A percentile compares a stretch with the other conserved stretches of the same genome.
Evolutionary conservation across 306 rosid species (phyloP).

Genomic region (Trichosanthes truncata): DNA sequence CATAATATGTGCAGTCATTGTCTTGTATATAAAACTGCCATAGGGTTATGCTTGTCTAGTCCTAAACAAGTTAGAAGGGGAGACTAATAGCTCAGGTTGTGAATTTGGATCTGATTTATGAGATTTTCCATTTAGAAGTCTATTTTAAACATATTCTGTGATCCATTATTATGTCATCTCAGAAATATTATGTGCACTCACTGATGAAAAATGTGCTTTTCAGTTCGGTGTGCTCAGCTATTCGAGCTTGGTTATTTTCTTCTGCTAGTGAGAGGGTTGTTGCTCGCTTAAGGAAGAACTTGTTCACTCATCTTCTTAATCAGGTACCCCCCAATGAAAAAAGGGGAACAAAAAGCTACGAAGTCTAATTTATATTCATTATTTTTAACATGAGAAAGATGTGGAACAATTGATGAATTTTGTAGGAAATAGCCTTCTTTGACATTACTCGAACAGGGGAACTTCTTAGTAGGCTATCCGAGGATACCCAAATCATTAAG

Average conservation of each 20-base stretch:
- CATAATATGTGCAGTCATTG: not conserved
- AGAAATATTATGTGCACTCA: not conserved
- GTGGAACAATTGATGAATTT: slow-evolving; percentile 7
- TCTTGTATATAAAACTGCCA: slow-evolving; percentile 1
- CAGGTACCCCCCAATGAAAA: slow-evolving; percentile 32
- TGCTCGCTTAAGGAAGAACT: slow-evolving; percentile 57
- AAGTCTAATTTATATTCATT: not conserved
- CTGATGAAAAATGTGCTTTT: slow-evolving; percentile 10
- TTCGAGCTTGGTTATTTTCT: slow-evolving; percentile 75
- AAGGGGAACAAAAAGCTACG: not conserved
- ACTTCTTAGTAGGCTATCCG: slow-evolving; percentile 76
- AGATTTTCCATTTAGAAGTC: not conserved
- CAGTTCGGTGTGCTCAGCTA: slow-evolving; percentile 64
- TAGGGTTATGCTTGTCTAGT: not conserved
- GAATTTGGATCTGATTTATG: not conserved
- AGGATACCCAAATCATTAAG: slow-evolving; percentile 78
- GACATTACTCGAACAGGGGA: slow-evolving; percentile 81
- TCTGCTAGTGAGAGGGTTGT: slow-evolving; percentile 80
- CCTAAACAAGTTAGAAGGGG: not conserved
- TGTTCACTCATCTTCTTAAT: slow-evolving; percentile 58
- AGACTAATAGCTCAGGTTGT: not conserved
- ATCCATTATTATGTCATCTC: not conserved
- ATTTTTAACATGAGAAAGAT: not conserved
- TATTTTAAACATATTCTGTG: not conserved
- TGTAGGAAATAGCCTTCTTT: slow-evolving; percentile 80